Evolutionary conservation across 225 moss, liverwort and hornwort species (phyloP).

Genomic region (Neckera pumila): DNA sequence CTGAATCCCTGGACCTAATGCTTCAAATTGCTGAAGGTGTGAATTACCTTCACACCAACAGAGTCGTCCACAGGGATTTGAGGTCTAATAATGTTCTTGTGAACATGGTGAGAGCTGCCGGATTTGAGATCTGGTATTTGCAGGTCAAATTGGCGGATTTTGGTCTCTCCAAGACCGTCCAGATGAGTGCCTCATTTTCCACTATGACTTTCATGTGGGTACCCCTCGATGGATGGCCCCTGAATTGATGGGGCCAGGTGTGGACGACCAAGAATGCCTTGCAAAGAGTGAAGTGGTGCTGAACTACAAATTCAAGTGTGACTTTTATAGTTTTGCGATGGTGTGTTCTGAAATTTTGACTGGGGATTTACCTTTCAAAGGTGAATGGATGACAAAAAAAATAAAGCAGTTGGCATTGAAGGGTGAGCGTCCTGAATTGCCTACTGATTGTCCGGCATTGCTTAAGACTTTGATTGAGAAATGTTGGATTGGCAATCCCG

Average conservation of each 20-base stretch:
- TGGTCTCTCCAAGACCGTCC: neutral
- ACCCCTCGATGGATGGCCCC: neutral
- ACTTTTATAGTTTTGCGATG: neutral
- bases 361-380: neutral
- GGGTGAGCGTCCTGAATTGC: neutral
- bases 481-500: neutral
- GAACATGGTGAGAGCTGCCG: neutral
- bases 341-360: neutral
- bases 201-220: fast-evolving
- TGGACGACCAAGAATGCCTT: fast-evolving
- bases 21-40: neutral
- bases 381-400: fast-evolving
- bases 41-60: neutral
- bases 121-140: neutral
- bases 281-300: fast-evolving
- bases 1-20: fast-evolving
- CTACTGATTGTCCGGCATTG: neutral
- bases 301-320: neutral
- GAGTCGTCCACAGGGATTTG: neutral
- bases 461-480: neutral
- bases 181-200: fast-evolving
- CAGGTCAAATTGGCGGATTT: neutral
- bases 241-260: fast-evolving
- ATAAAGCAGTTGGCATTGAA: neutral
- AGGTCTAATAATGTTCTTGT: neutral